Base-by-base conservation (phyloP, 2,329 filamentous ascomycete genomes). In the Cladobotryum protrusum region DNA sequence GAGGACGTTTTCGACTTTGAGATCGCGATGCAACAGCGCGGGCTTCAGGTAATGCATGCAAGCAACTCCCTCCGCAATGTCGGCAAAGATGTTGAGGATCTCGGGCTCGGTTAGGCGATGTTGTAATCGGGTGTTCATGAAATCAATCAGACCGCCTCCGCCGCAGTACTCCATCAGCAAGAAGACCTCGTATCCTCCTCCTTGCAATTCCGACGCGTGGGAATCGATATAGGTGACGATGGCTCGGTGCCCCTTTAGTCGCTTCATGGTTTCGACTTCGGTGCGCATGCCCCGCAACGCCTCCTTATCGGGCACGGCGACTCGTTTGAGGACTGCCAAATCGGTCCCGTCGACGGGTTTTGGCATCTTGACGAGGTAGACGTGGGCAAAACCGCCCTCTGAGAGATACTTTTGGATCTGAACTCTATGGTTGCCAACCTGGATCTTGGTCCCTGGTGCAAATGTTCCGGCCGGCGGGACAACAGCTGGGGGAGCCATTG, bases 211-310 rank as follows among this genome's bases (percentile, higher is more conserved):
- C 14, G 90, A 96, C 35, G 93, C 93, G 70, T 99, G 93, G 57
- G 92, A 97, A 74, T 99, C 93, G 67, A 97, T 91, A 72, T 99
- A 99, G 52, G 87, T 96, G 61, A 99, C 93, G 64, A 99, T 97
- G 61, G 93, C 86, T 55, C 85, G 83, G 77, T 97, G 93, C 50
- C 93, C 93, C 76, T 96, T 96, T 61, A 99, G 79, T 71, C 93
- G 91, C 83, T 99, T 99, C 93, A 99, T 99, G 13, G 93, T 99
- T 74, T 99, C 93, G 60, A 99, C 93, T 76, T 99, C 93, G 58
- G 85, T 97, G 68, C 93, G 85, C 93, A 99, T 97, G 69, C 88
- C 91, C 55, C 89, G 87, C 71, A 99, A 76, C 52, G 92, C 83
- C 57, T 95, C 88, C 77, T 95, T 96, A 71, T 99, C 93, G 32